These are phyloP conservation scores for Iberis pinnata DNA, from an alignment of 345 rosid species.

Conservation along the genomic window DNA sequence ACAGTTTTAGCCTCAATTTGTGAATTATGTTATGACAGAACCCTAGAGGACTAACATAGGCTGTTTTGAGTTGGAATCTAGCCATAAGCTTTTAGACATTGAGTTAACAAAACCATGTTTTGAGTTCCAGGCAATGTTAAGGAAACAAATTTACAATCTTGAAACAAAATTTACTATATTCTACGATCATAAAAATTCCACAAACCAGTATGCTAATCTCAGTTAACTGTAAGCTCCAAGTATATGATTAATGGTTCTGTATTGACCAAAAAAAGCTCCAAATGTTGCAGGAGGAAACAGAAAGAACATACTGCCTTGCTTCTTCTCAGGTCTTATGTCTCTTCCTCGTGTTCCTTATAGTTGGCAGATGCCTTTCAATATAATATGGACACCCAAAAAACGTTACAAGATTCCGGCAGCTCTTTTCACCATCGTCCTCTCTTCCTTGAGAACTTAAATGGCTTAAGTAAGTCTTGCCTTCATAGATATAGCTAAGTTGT, in stretches of 20 bases:
- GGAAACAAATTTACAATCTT: constrained; percentile 17
- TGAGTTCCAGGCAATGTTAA: constrained; percentile 2
- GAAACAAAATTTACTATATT: constrained; percentile 19
- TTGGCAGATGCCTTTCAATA: constrained; percentile 46
- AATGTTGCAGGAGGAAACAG: constrained; percentile 8
- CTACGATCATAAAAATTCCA: constrained; percentile 18
- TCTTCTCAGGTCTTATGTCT: constrained; percentile 49
- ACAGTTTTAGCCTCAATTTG: constrained; percentile 7
- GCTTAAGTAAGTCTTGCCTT: constrained; percentile 68
- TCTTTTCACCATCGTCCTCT: constrained; percentile 42
- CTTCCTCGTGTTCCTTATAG: constrained; percentile 41
- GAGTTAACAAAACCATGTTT: background rate
- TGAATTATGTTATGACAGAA: constrained; percentile 8
- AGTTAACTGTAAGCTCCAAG: constrained; percentile 20
- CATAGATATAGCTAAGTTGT: constrained; percentile 69
- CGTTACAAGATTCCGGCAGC: constrained; percentile 54
- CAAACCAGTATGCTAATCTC: constrained; percentile 11
- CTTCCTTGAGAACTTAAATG: constrained; percentile 51
- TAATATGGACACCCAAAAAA: constrained; percentile 64
- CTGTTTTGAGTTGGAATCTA: constrained; percentile 11
- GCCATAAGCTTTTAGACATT: constrained; percentile 9
- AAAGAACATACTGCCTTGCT: background rate
- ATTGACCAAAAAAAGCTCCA: constrained; percentile 19
- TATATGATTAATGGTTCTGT: constrained; percentile 13
- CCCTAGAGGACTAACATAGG: constrained; percentile 10